phyloP scores from a whole-genome alignment of 1,139 yeast genomes.

The Kodamaea fungicola region DNA sequence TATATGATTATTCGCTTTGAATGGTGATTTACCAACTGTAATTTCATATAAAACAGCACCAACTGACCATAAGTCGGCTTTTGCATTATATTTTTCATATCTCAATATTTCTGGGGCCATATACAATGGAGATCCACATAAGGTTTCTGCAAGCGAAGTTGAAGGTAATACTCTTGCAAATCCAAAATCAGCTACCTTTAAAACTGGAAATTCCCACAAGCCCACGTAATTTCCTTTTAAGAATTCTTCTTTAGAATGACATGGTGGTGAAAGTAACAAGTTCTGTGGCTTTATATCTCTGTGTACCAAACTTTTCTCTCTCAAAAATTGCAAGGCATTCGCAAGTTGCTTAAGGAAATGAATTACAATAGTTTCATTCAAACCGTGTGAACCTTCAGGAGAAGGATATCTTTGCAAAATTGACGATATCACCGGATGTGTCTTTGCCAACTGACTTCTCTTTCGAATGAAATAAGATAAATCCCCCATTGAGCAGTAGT shows the following conservation, averaged over 20 bases:
- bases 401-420: constrained; percentile 81
- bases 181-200: constrained; percentile 95
- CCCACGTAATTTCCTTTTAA: constrained; percentile 62
- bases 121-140: constrained; percentile 94
- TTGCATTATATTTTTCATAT: constrained; percentile 93
- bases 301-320: constrained; percentile 83
- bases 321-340: constrained; percentile 75
- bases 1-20: constrained; percentile 87
- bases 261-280: constrained; percentile 72
- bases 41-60: constrained; percentile 95
- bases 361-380: constrained; percentile 71
- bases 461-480: constrained; percentile 80
- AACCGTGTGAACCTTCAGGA: constrained; percentile 71
- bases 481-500: constrained; percentile 93
- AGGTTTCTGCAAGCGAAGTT: constrained; percentile 91
- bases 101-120: constrained; percentile 98
- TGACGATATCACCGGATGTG: constrained; percentile 77
- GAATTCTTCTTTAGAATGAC: constrained; percentile 59
- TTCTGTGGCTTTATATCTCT: constrained; percentile 95
- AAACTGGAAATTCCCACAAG: constrained; percentile 80
- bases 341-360: constrained; percentile 87
- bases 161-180: constrained; percentile 92
- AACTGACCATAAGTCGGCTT: constrained; percentile 96
- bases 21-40: constrained; percentile 94
- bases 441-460: constrained; percentile 64